Base-by-base conservation (phyloP, 371 early-diverging fungal species). In the Mortierella sp. region DNA sequence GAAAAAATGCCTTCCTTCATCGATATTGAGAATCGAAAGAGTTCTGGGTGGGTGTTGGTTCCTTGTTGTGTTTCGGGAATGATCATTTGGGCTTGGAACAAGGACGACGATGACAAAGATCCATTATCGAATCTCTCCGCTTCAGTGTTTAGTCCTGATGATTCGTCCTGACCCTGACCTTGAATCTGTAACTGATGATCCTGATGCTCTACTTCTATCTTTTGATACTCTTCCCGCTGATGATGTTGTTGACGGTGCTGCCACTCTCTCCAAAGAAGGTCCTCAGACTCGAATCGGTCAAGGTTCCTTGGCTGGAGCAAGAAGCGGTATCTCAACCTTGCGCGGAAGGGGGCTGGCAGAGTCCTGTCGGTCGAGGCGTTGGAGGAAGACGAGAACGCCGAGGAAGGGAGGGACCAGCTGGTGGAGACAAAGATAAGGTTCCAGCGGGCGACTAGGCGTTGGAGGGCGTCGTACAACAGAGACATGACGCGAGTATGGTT, bases 21-120 rank as follows among this genome's bases (percentile, higher is more conserved):
- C 10, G 78, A 82, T 58, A 82, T 31, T 24, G 83, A 82, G 48
- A 78, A 67, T 5, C 83, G 78, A 66, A 82, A 82, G 31, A 74
- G 29, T 26, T 77, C 78, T 45, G 63, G 75, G 19, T 43, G 73
- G 1, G 63, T 5, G 29, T 24, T 3, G 22, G 64, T 26, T 4
- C 11, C 66, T 0, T 44, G 50, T 5, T 53, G 55, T 16, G 16
- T 53, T 53, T 26, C 55, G 2, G 83, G 79, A 26, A 66, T 64
- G n/a, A 75, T 26, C 83, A 82, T 78, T 29, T 82, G 83, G 6
- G 71, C 83, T 40, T 82, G 83, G 43, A 82, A 82, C 24, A 37
- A 26, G 24, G 66, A 45, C 6, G 26, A n/a, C n/a, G n/a, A n/a
- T n/a, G n/a, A n/a, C n/a, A n/a, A n/a, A n/a, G n/a, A 52, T 41